A percentile compares a stretch with the other conserved stretches of the same genome.
Evolutionary conservation across 768 basidiomycete species (phyloP).

Genomic region (Clitopilus hobsonii): DNA sequence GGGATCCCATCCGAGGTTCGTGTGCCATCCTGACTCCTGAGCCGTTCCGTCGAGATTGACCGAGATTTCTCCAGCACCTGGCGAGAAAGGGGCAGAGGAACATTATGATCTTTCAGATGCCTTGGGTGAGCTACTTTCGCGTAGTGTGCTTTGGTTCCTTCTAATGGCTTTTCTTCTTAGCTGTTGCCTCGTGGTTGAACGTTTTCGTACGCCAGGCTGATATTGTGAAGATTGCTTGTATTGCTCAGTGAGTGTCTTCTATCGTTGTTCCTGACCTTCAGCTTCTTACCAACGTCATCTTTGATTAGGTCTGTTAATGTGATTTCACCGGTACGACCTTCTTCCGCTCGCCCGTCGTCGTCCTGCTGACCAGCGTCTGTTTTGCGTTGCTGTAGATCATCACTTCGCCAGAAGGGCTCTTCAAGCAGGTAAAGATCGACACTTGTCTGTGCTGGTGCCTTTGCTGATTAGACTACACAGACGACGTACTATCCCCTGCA

Average conservation of each 20-base stretch:
- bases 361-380: background rate
- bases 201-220: slow-evolving; percentile 57
- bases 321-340: slow-evolving; percentile 34
- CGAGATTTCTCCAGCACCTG: slow-evolving; percentile 27
- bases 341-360: background rate
- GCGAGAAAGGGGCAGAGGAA: slow-evolving; percentile 47
- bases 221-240: slow-evolving; percentile 55
- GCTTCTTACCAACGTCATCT: background rate
- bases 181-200: slow-evolving; percentile 58
- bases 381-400: slow-evolving; percentile 26
- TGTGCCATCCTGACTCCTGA: too few species aligned
- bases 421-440: slow-evolving; percentile 21
- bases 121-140: slow-evolving; percentile 24
- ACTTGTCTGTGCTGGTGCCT: background rate
- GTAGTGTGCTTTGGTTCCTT: background rate
- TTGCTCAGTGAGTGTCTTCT: slow-evolving; percentile 46
- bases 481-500: slow-evolving; percentile 49
- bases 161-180: slow-evolving; percentile 19
- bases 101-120: slow-evolving; percentile 51
- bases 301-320: slow-evolving; percentile 37
- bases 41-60: background rate
- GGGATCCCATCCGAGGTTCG: slow-evolving; percentile 41
- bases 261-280: background rate
- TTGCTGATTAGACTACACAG: slow-evolving; percentile 12
- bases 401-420: slow-evolving; percentile 39